phyloP scores from a whole-genome alignment of 768 basidiomycete genomes.

The Paxillus ammoniavirescens region DNA sequence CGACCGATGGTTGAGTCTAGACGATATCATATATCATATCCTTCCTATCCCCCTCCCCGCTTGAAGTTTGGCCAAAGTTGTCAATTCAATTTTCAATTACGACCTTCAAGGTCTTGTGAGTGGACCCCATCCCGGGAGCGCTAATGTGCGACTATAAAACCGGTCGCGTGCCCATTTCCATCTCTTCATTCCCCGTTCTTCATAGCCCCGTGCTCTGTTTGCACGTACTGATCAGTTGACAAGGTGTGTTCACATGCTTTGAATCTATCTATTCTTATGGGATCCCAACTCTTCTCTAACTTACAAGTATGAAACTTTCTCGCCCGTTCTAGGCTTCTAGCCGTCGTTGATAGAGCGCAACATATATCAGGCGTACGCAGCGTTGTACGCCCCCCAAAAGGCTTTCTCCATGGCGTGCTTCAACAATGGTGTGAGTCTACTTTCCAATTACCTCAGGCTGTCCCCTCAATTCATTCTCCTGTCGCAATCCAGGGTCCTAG shows the following conservation, averaged over 20 bases:
- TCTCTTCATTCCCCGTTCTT: background rate
- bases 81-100: slow-evolving; percentile 13
- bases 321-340: background rate
- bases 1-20: no score
- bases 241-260: slow-evolving; percentile 1
- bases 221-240: background rate
- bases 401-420: background rate
- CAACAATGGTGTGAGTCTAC: background rate
- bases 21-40: background rate
- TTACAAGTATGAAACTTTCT: background rate
- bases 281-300: background rate
- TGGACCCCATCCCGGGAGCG: slow-evolving; percentile 1
- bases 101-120: slow-evolving; percentile 2
- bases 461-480: background rate
- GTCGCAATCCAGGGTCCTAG: background rate
- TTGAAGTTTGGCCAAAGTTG: background rate
- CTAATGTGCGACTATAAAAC: slow-evolving; percentile 17
- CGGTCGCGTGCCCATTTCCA: slow-evolving; percentile 23
- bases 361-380: background rate
- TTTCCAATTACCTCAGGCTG: no score
- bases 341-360: background rate
- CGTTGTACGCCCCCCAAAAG: background rate
- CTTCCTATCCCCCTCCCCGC: slow-evolving; percentile 4
- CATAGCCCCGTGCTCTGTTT: background rate
- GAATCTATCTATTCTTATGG: background rate